Evolutionary conservation across 352 stramenopile species (phyloP).

Genomic region (Phytopythium ostracodes): DNA sequence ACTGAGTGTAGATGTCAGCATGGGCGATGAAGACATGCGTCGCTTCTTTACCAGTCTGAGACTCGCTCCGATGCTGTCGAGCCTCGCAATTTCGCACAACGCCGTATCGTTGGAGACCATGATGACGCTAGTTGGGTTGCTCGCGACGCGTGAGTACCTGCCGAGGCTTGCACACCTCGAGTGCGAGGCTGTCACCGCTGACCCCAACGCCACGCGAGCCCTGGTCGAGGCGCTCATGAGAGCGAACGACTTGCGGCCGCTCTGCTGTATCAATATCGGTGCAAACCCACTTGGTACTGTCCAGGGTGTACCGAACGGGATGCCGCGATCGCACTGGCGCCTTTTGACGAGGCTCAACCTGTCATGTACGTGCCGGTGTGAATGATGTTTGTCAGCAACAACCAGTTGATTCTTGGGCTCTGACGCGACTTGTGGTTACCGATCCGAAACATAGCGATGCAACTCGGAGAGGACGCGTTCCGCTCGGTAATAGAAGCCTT

Average conservation of each 20-base stretch:
- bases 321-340: slow-evolving; percentile 11
- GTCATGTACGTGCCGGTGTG: slow-evolving; percentile 15
- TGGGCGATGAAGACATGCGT: slow-evolving; percentile 54
- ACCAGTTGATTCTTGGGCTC: background rate
- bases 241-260: slow-evolving; percentile 11
- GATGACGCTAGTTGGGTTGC: slow-evolving; percentile 22
- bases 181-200: slow-evolving; percentile 32
- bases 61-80: slow-evolving; percentile 19
- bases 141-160: slow-evolving; percentile 12
- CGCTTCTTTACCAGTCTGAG: slow-evolving; percentile 47
- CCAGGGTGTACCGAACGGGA: background rate
- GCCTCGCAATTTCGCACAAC: slow-evolving; percentile 41
- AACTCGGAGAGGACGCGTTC: slow-evolving; percentile 23
- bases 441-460: slow-evolving; percentile 17
- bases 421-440: too few relatives aligned
- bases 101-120: slow-evolving; percentile 30
- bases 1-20: slow-evolving; percentile 19
- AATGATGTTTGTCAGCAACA: background rate
- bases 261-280: slow-evolving; percentile 20
- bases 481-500: slow-evolving; percentile 15
- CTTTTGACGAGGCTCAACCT: slow-evolving; percentile 21
- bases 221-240: slow-evolving; percentile 18
- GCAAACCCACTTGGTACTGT: slow-evolving; percentile 23
- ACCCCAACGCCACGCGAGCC: slow-evolving; percentile 18
- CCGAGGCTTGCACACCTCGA: slow-evolving; percentile 23